Conservation (phyloP, 768 basidiomycete species). For the Lactarius sp. region DNA sequence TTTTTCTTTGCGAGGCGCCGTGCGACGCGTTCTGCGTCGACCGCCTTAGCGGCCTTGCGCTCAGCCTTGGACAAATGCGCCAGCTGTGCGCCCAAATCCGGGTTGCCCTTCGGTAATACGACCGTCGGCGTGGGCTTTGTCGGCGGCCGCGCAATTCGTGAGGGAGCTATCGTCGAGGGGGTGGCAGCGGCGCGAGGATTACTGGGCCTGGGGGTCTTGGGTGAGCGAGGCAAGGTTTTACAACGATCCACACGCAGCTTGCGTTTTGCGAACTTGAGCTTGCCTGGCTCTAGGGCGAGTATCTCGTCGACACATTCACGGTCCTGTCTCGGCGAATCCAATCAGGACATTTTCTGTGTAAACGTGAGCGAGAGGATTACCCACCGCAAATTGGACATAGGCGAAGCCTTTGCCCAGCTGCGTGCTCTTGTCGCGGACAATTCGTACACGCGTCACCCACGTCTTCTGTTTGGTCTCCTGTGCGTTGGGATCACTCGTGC, state of each 20-base stretch:
- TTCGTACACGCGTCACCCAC: conserved; percentile 83
- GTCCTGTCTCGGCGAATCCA: conserved; percentile 48
- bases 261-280: conserved; percentile 90
- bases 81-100: conserved; percentile 72
- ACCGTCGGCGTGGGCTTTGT: conserved; percentile 21
- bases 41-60: conserved; percentile 75
- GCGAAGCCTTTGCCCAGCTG: conserved; percentile 95
- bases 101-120: conserved; percentile 70
- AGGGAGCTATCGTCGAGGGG: conserved; percentile 14
- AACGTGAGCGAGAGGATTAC: conserved; percentile 18
- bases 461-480: conserved; percentile 37
- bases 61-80: conserved; percentile 77
- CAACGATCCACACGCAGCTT: conserved; percentile 88
- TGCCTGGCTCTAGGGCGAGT: conserved; percentile 67
- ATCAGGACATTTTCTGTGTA: background rate
- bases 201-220: conserved; percentile 13
- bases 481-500: conserved; percentile 28
- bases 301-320: conserved; percentile 90
- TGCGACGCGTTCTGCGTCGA: conserved; percentile 75
- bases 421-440: conserved; percentile 85
- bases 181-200: conserved; percentile 28
- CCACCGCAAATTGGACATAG: conserved; percentile 85
- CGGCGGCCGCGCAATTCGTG: conserved; percentile 13
- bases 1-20: conserved; percentile 90
- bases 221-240: conserved; percentile 57